phyloP scores from a whole-genome alignment of 2,329 filamentous ascomycete genomes.

The Fusarium denticulatum region DNA sequence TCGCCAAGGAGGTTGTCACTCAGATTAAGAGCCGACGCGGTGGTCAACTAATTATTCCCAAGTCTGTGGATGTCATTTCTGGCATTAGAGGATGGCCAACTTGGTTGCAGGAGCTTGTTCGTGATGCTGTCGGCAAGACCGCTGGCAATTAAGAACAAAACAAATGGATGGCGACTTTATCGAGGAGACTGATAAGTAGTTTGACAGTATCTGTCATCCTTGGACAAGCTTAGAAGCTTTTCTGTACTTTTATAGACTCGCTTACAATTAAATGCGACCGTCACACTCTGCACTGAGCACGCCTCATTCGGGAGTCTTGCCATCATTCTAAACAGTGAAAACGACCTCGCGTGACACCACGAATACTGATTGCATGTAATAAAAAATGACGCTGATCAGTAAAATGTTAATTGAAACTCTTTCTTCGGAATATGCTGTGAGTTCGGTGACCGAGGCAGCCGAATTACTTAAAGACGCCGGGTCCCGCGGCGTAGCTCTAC shows the following conservation, averaged over 20 bases:
- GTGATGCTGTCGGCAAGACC: slow-evolving; percentile 42
- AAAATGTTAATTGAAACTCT: accelerated
- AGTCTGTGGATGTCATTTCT: slow-evolving; percentile 32
- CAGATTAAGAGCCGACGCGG: slow-evolving; percentile 57
- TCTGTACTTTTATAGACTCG: not conserved
- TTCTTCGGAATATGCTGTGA: not conserved
- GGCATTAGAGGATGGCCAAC: slow-evolving; percentile 54
- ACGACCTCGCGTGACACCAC: not conserved
- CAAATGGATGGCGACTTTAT: not conserved
- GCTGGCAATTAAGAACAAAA: not conserved
- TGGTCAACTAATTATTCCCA: slow-evolving; percentile 59
- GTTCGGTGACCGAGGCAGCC: not conserved
- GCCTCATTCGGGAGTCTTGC: accelerated
- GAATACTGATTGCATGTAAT: not conserved
- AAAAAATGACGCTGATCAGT: not conserved
- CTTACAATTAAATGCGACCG: not conserved
- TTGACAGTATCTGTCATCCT: not conserved
- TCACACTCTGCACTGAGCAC: accelerated
- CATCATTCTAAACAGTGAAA: not conserved
- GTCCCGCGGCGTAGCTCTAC: not conserved
- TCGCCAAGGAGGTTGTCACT: slow-evolving; percentile 55
- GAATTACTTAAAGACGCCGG: not conserved
- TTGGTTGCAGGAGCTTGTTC: slow-evolving; percentile 49
- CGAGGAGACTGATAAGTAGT: not conserved
- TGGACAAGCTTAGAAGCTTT: not conserved